Percentiles rank a stretch among this genome's conserved stretches.
These are phyloP conservation scores for Xanthoparmelia taractica DNA, from an alignment of 495 filamentous ascomycete species.

Conservation along the genomic window DNA sequence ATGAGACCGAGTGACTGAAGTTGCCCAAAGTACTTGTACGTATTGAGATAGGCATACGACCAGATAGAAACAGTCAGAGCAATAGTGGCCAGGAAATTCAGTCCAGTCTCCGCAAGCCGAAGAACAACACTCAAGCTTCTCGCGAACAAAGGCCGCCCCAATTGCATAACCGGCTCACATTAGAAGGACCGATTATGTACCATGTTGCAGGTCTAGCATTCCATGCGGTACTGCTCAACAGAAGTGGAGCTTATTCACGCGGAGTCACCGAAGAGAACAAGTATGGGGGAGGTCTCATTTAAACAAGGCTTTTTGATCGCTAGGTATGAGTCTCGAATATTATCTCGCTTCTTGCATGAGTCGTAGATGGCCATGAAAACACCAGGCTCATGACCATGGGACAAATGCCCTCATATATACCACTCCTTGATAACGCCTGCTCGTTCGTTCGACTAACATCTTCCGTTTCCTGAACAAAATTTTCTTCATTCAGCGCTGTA, in stretches of 20 bases:
- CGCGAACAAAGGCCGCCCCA: no score
- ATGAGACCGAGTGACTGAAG: no score
- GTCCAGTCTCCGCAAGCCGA: no score
- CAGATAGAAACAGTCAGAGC: no score
- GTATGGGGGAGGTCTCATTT: neutral
- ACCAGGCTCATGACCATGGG: neutral
- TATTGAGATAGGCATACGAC: no score
- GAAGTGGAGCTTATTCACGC: neutral
- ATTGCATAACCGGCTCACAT: no score
- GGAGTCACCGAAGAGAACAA: neutral
- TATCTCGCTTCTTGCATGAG: neutral
- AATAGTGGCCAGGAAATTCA: no score
- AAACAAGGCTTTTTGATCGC: neutral
- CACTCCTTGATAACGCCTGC: neutral
- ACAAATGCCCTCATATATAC: neutral
- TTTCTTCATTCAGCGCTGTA: neutral
- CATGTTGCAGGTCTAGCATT: no score
- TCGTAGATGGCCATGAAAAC: neutral
- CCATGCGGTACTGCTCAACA: neutral
- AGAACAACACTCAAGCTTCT: no score
- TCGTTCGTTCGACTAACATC: neutral
- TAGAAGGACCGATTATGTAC: no score
- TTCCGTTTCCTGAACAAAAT: neutral
- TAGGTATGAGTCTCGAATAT: neutral
- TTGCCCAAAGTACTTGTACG: no score